Percentiles rank a stretch among this genome's conserved stretches.
Conservation (phyloP, 2,329 filamentous ascomycete genomes). For the Botryotinia convoluta region DNA sequence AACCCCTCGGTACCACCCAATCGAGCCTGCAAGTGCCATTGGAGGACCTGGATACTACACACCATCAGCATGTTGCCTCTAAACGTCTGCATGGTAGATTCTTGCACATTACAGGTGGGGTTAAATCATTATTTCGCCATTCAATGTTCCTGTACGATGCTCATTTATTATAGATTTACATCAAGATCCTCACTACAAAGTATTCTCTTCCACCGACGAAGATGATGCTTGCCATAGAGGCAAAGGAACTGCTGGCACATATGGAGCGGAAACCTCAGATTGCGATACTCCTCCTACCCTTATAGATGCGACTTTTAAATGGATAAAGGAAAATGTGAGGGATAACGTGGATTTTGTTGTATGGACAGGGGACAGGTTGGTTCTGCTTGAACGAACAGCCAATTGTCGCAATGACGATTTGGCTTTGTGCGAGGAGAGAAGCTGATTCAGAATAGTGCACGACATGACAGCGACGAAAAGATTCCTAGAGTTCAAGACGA, state of each 20-base stretch:
- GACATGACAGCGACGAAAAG: slow-evolving; percentile 83
- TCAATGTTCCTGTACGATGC: slow-evolving; percentile 24
- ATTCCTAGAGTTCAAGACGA: slow-evolving; percentile 73
- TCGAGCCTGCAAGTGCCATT: slow-evolving; percentile 33
- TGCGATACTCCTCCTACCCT: slow-evolving; percentile 83
- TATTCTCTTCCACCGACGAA: slow-evolving; percentile 68
- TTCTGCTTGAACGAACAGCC: slow-evolving; percentile 42
- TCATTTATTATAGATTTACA: slow-evolving; percentile 69
- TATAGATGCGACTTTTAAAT: slow-evolving; percentile 84
- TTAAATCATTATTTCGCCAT: slow-evolving; percentile 15
- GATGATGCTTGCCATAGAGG: slow-evolving; percentile 75
- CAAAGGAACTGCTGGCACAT: slow-evolving; percentile 72
- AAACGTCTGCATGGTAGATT: slow-evolving; percentile 67
- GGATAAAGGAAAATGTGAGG: slow-evolving; percentile 76
- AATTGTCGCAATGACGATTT: not conserved
- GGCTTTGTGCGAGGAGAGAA: slow-evolving; percentile 11
- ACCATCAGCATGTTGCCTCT: slow-evolving; percentile 25
- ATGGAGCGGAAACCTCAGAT: slow-evolving; percentile 81
- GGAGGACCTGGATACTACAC: slow-evolving; percentile 30
- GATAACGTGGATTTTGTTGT: slow-evolving; percentile 84
- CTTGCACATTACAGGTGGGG: slow-evolving; percentile 80
- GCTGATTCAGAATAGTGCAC: slow-evolving; percentile 32
- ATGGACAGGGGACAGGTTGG: slow-evolving; percentile 80
- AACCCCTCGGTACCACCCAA: slow-evolving; percentile 28
- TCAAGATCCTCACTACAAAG: slow-evolving; percentile 82